These are phyloP conservation scores for Amanita exitialis DNA, from an alignment of 768 basidiomycete species.

Conservation along the genomic window DNA sequence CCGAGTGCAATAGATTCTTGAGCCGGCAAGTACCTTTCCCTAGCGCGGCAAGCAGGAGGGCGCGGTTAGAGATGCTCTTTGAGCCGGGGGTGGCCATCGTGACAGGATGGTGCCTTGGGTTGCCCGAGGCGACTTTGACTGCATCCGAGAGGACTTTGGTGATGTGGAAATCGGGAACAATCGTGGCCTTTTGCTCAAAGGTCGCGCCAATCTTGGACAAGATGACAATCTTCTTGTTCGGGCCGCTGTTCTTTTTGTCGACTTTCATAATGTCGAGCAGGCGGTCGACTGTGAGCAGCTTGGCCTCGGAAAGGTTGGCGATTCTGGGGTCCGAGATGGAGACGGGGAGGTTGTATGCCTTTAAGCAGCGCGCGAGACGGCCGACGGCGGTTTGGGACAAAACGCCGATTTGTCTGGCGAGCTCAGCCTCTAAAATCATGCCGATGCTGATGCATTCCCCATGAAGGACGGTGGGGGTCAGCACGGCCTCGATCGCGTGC, in stretches of 20 bases:
- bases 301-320: constrained; percentile 56
- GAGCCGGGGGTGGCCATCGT: constrained; percentile 90
- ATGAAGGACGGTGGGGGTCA: constrained; percentile 90
- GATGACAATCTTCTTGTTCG: constrained; percentile 89
- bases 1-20: constrained; percentile 88
- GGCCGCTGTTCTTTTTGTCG: constrained; percentile 96
- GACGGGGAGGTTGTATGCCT: constrained; percentile 85
- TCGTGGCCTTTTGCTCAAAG: constrained; percentile 84
- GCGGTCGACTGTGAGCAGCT: constrained; percentile 65
- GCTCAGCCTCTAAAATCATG: constrained; percentile 94
- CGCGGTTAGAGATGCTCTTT: constrained; percentile 94
- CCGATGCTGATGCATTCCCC: constrained; percentile 95
- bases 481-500: constrained; percentile 94
- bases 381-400: constrained; percentile 90
- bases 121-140: constrained; percentile 61
- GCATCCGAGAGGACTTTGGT: constrained; percentile 74
- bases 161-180: constrained; percentile 74
- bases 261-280: constrained; percentile 91
- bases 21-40: constrained; percentile 82
- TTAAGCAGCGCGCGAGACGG: constrained; percentile 76
- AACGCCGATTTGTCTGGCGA: constrained; percentile 80
- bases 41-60: constrained; percentile 86
- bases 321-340: constrained; percentile 75
- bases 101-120: constrained; percentile 47
- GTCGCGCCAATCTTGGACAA: constrained; percentile 87